Percentiles rank a stretch among this genome's conserved stretches.
These are phyloP conservation scores for Pseudomassariella vexata DNA, from an alignment of 2,329 filamentous ascomycete species.

Conservation along the genomic window DNA sequence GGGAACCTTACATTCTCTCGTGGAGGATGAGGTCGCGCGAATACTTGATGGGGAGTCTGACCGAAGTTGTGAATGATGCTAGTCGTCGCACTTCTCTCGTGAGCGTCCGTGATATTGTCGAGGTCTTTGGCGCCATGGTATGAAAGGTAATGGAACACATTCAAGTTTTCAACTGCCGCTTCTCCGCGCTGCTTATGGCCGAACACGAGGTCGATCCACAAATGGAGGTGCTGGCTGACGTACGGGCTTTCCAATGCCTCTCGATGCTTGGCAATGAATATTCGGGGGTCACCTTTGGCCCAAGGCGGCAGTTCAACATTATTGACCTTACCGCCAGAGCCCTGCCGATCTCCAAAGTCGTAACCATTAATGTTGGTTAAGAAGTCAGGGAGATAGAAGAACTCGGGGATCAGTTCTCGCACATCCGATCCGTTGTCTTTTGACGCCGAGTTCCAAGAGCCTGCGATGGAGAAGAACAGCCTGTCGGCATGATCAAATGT, in stretches of 20 bases:
- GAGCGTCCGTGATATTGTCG: conserved; percentile 81
- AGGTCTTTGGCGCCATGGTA: conserved; percentile 92
- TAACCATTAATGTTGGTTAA: conserved; percentile 90
- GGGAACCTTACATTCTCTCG: conserved; percentile 64
- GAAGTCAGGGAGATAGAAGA: conserved; percentile 95
- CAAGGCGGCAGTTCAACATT: conserved; percentile 87
- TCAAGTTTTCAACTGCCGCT: conserved; percentile 82
- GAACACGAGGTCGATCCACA: conserved; percentile 96
- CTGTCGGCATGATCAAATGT: conserved; percentile 94
- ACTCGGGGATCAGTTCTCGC: conserved; percentile 89
- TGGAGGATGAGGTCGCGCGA: conserved; percentile 72
- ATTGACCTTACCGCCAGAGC: conserved; percentile 72
- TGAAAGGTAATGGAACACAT: conserved; percentile 93
- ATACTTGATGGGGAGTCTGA: conserved; percentile 94
- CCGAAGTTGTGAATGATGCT: conserved; percentile 98
- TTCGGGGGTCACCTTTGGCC: conserved; percentile 93
- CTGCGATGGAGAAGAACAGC: conserved; percentile 87
- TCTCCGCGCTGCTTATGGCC: conserved; percentile 92
- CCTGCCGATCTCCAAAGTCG: conserved; percentile 85
- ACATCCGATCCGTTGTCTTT: conserved; percentile 90
- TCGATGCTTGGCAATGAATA: conserved; percentile 94
- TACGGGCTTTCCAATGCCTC: conserved; percentile 91
- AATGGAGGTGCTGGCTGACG: conserved; percentile 81
- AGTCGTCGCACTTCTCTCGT: conserved; percentile 82
- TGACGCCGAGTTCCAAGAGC: conserved; percentile 87